Percentiles rank a stretch among this genome's conserved stretches.
Conservation (phyloP, 2,329 filamentous ascomycete genomes). For the Trichophyton simii region DNA sequence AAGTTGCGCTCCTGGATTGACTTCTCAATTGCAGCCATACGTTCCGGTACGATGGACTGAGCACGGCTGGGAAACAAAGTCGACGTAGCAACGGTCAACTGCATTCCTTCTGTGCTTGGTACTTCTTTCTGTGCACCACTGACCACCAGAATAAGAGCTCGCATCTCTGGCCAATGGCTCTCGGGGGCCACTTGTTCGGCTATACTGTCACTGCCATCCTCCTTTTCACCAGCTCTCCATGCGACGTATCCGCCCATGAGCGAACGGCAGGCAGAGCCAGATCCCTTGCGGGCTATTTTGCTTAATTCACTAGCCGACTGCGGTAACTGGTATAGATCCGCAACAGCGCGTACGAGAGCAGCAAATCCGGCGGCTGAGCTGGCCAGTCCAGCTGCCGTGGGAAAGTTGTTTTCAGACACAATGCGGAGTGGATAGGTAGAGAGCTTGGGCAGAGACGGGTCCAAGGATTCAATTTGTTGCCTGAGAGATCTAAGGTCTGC, state of each 20-base stretch:
- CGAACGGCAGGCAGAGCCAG: slow-evolving; percentile 84
- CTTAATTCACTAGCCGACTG: slow-evolving; percentile 72
- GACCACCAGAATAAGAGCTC: slow-evolving; percentile 78
- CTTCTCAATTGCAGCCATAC: slow-evolving; percentile 75
- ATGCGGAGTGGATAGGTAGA: slow-evolving; percentile 66
- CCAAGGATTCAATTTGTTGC: slow-evolving; percentile 56
- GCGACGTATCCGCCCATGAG: slow-evolving; percentile 93
- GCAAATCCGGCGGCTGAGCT: slow-evolving; percentile 54
- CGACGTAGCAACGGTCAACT: slow-evolving; percentile 85
- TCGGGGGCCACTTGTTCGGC: slow-evolving; percentile 82
- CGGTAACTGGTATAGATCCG: slow-evolving; percentile 77
- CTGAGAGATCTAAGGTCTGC: slow-evolving; percentile 70
- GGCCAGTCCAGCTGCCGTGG: slow-evolving; percentile 80
- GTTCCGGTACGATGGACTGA: slow-evolving; percentile 60
- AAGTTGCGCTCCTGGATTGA: slow-evolving; percentile 73
- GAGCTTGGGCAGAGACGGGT: slow-evolving; percentile 69
- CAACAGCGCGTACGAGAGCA: slow-evolving; percentile 63
- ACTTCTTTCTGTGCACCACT: slow-evolving; percentile 94
- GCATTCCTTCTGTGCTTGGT: slow-evolving; percentile 86
- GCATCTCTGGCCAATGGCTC: slow-evolving; percentile 90
- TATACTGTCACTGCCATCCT: slow-evolving; percentile 73
- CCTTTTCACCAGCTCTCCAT: slow-evolving; percentile 67
- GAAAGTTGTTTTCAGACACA: slow-evolving; percentile 97
- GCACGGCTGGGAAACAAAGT: slow-evolving; percentile 72
- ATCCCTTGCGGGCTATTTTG: slow-evolving; percentile 82